phyloP scores from a whole-genome alignment of 352 stramenopile genomes.

The Globisporangium barbulae region DNA sequence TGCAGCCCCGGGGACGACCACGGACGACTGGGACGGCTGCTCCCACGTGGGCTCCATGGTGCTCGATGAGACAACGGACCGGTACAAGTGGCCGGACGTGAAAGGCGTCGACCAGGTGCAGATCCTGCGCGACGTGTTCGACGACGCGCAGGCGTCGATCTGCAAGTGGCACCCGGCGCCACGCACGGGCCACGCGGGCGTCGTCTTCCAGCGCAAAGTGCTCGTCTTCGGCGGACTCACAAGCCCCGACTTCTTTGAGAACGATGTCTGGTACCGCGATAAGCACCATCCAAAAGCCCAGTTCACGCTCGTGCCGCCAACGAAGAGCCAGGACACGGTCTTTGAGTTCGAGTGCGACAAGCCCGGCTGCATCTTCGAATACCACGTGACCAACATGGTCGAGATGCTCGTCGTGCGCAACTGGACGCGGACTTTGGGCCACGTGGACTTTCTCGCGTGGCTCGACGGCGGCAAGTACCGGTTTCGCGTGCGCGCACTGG shows the following conservation, averaged over 20 bases:
- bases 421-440: slow-evolving; percentile 52
- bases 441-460: slow-evolving; percentile 47
- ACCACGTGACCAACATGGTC: slow-evolving; percentile 86
- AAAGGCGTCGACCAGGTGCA: slow-evolving; percentile 61
- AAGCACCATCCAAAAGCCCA: slow-evolving; percentile 42
- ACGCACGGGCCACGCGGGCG: slow-evolving; percentile 59
- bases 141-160: slow-evolving; percentile 53
- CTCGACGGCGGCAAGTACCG: slow-evolving; percentile 86
- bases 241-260: slow-evolving; percentile 59
- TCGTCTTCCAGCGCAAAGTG: slow-evolving; percentile 75
- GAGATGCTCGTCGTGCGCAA: slow-evolving; percentile 83
- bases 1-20: slow-evolving; percentile 13
- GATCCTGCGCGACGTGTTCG: slow-evolving; percentile 59
- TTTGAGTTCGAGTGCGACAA: slow-evolving; percentile 92
- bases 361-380: slow-evolving; percentile 89
- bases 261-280: slow-evolving; percentile 89
- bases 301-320: slow-evolving; percentile 47
- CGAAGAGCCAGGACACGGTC: slow-evolving; percentile 53
- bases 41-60: slow-evolving; percentile 42
- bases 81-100: slow-evolving; percentile 57
- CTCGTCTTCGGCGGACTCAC: slow-evolving; percentile 74
- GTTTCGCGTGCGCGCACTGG: slow-evolving; percentile 86
- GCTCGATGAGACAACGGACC: slow-evolving; percentile 35
- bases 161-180: slow-evolving; percentile 62
- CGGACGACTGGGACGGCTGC: slow-evolving; percentile 55